phyloP scores from a whole-genome alignment of 108 stramenopile species.

The Pseudonitzschia multiseries region DNA sequence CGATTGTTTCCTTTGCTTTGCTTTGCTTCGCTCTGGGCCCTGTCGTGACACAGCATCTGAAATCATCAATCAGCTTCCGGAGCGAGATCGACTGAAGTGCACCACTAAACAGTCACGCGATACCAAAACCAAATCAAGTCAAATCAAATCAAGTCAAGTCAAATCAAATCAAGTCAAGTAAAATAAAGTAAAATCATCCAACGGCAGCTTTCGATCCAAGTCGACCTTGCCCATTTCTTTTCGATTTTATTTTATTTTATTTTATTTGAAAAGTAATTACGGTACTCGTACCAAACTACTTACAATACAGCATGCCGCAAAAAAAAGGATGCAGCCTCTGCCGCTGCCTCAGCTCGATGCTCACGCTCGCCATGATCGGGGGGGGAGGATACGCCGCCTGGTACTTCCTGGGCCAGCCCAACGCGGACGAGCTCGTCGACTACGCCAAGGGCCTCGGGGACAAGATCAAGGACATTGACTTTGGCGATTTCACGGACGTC shows the following conservation, averaged over 20 bases:
- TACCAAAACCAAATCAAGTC: no score
- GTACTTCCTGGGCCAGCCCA: constrained; percentile 39
- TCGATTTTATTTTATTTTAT: background rate
- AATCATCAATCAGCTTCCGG: no score
- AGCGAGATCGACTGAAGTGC: no score
- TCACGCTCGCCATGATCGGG: constrained; percentile 32
- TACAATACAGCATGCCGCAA: constrained; percentile 6
- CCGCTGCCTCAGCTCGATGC: constrained; percentile 14
- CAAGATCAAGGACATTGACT: constrained; percentile 16
- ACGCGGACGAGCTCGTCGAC: background rate
- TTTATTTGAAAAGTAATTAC: background rate
- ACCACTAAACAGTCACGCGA: no score
- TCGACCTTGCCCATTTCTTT: no score
- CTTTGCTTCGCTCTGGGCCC: no score
- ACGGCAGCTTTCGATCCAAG: no score
- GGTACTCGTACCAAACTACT: background rate
- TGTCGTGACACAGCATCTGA: no score
- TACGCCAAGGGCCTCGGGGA: constrained; percentile 23
- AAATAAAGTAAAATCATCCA: no score
- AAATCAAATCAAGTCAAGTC: no score
- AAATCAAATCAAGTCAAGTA: no score
- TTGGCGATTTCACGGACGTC: constrained; percentile 45
- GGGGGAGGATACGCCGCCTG: constrained; percentile 34
- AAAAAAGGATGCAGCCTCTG: constrained; percentile 21
- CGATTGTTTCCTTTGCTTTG: no score